A percentile compares a stretch with the other conserved stretches of the same genome.
These are phyloP conservation scores for Trichoderma harzianum DNA, from an alignment of 2,329 filamentous ascomycete genomes.

Conservation along the genomic window DNA sequence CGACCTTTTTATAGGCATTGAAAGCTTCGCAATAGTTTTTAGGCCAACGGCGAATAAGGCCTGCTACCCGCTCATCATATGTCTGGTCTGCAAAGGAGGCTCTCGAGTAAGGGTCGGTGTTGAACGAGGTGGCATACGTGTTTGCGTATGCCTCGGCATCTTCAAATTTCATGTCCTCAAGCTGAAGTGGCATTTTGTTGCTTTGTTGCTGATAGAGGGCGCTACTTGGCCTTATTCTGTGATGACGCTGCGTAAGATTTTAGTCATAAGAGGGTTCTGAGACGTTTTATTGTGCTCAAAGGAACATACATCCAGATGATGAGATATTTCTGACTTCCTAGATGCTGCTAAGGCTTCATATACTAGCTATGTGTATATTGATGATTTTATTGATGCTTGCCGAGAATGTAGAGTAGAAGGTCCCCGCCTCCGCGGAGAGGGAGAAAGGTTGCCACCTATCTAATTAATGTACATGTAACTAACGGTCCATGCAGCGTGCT, in stretches of 20 bases:
- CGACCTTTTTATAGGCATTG: neutral
- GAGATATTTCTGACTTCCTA: neutral
- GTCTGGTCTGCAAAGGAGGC: neutral
- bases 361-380: neutral
- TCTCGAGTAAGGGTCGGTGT: neutral
- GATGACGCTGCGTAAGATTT: neutral
- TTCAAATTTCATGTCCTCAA: neutral
- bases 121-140: neutral
- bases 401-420: neutral
- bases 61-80: neutral
- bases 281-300: neutral
- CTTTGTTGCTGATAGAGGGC: neutral
- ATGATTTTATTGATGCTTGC: neutral
- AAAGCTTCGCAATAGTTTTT: neutral
- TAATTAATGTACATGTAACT: neutral
- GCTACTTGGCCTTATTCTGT: neutral
- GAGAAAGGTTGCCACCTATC: neutral
- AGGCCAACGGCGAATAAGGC: neutral
- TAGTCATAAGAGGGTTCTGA: neutral
- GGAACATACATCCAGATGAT: neutral
- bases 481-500: neutral
- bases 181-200: neutral
- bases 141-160: neutral
- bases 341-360: neutral
- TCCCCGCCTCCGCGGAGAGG: neutral